Conservation (phyloP, 1,139 yeast genomes). For the Geotrichum klebahnii region DNA sequence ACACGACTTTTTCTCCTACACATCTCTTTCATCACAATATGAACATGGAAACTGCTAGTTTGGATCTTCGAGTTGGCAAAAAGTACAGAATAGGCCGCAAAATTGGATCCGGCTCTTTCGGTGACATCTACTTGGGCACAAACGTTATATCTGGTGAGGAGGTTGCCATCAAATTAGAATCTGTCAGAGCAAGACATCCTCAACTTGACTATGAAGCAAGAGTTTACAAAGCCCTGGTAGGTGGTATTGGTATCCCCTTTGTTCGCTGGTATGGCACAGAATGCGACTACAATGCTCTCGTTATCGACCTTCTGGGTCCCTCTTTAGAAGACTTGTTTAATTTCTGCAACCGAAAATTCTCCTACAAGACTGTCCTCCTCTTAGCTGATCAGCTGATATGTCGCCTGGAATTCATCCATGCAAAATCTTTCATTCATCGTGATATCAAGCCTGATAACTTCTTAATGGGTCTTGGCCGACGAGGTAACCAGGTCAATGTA, state of each 20-base stretch:
- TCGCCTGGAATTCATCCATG: slow-evolving; percentile 92
- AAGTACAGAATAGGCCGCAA: slow-evolving; percentile 93
- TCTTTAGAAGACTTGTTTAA: slow-evolving; percentile 92
- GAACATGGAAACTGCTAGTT: not conserved
- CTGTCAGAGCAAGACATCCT: slow-evolving; percentile 88
- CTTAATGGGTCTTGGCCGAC: slow-evolving; percentile 91
- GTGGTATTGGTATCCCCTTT: slow-evolving; percentile 96
- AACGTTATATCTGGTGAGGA: slow-evolving; percentile 95
- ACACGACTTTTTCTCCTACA: not conserved
- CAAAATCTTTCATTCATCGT: slow-evolving; percentile 85
- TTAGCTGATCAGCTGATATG: slow-evolving; percentile 93
- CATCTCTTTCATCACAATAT: too few relatives aligned
- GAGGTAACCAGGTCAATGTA: slow-evolving; percentile 92
- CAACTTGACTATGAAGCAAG: slow-evolving; percentile 95
- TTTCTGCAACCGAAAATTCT: slow-evolving; percentile 89
- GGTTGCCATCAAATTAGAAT: slow-evolving; percentile 92
- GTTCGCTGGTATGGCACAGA: slow-evolving; percentile 97
- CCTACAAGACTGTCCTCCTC: slow-evolving; percentile 86
- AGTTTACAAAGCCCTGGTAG: slow-evolving; percentile 88
- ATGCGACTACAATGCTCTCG: slow-evolving; percentile 95
- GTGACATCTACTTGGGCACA: slow-evolving; percentile 85
- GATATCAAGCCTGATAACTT: slow-evolving; percentile 94
- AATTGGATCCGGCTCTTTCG: slow-evolving; percentile 96
- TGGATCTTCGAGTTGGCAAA: slow-evolving; percentile 86
- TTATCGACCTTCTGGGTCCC: slow-evolving; percentile 91